Evolutionary conservation across 2,329 filamentous ascomycete species (phyloP), one percentile per base, ranked within the genome.

Genomic region (Sporothrix inflata): DNA sequence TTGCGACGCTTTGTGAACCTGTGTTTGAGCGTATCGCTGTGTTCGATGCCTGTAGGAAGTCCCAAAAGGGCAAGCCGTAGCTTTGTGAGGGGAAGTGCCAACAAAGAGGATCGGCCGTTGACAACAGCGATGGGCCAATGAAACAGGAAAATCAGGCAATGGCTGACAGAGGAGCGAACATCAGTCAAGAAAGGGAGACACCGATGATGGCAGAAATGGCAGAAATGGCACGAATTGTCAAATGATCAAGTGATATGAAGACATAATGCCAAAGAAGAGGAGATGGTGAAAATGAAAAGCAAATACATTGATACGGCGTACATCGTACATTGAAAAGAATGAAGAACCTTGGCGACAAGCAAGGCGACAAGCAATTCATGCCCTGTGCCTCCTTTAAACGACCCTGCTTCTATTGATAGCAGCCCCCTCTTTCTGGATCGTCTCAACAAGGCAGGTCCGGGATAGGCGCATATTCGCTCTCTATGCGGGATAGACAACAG

Each of bases 111-210:
- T 42, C 34, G 49, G 12, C 38, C 34, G 14, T n/a, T 61, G 68
- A 70, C 55, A 63, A 51, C 55, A 34, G 24, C 55, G 55, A 70
- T 63, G 60, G 70, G 38, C 24, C 40, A 71, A 71, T 71, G 34
- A 68, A 60, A 71, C 47, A 60, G 12, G 24, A 24, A 71, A 60
- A 71, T 57, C 60, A 57, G 61, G 47, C 68, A 70, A 70, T 70
- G 55, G 40, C 5, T 11, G 60, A 8, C 14, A 19, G 7, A 30
- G 42, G 11, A 21, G 49, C 3, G 34, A n/a, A 3, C 21, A 16
- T 21, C 7, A 27, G 7, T 11, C 38, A 24, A 21, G 11, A 57
- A 45, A 49, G 49, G 21, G 21, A 27, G 2, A 24, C 21, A 60
- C 19, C 11, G 19, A 70, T 57, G 53, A 49, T 55, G 68, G 68